A percentile compares a stretch with the other conserved stretches of the same genome.
Conservation (phyloP, 2,329 filamentous ascomycete genomes). For the Fusarium sp. region DNA sequence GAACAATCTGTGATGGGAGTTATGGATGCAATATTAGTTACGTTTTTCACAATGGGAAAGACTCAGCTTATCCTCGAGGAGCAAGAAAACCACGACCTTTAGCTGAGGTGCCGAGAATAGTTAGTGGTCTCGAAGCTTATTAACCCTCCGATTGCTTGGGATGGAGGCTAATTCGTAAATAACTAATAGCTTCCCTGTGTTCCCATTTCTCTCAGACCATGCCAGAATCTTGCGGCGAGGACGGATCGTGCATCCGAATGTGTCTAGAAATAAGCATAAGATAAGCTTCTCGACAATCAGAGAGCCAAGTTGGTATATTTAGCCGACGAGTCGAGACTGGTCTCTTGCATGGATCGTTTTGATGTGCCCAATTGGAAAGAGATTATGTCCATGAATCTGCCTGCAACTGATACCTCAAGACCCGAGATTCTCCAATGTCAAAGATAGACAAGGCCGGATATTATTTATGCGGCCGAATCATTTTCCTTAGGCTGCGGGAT, state of each 20-base stretch:
- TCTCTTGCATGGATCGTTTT: neutral
- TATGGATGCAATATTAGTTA: neutral
- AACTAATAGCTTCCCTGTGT: neutral
- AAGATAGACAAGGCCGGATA: neutral
- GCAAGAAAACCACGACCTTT: neutral
- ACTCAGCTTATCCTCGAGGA: neutral
- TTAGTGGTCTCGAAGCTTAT: too few relatives aligned
- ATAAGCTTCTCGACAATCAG: slow-evolving; percentile 14
- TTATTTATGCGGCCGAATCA: neutral
- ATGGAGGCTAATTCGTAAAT: neutral
- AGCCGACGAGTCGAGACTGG: neutral
- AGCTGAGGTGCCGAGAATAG: neutral
- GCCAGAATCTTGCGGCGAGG: neutral
- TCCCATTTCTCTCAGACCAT: neutral
- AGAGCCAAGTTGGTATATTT: neutral
- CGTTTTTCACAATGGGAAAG: neutral
- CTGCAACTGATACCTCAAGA: neutral
- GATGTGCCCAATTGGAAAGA: neutral
- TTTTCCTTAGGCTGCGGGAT: neutral
- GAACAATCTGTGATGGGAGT: too few relatives aligned
- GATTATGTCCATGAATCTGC: neutral
- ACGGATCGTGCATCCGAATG: neutral
- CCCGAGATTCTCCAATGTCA: neutral
- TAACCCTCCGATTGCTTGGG: neutral
- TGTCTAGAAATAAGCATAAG: slow-evolving; percentile 12